phyloP scores from a whole-genome alignment of 75 land plant species.

The Picea sitchensis region DNA sequence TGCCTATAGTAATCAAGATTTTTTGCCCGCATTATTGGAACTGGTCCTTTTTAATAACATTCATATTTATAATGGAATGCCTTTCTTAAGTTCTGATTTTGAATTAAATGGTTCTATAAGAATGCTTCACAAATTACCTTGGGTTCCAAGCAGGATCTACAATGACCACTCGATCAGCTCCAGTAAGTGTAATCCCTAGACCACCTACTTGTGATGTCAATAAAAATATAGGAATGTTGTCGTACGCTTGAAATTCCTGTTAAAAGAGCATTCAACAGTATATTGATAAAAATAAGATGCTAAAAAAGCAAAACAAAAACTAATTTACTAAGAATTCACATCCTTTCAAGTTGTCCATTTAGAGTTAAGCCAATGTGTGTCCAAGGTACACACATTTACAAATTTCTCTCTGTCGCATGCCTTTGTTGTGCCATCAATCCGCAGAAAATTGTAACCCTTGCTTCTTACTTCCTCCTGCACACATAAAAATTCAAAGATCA shows the following conservation, averaged over 20 bases:
- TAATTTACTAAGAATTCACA: background rate
- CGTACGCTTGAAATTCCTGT: slow-evolving; percentile 91
- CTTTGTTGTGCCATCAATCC: slow-evolving; percentile 98
- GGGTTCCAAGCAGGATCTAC: slow-evolving; percentile 99
- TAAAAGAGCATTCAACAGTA: background rate
- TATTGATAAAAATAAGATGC: background rate
- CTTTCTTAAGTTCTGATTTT: background rate
- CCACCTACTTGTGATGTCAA: slow-evolving; percentile 99
- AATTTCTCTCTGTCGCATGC: slow-evolving; percentile 67
- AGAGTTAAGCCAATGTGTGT: background rate
- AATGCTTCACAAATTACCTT: slow-evolving; percentile 36
- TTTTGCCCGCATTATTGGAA: background rate
- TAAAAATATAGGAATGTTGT: slow-evolving; percentile 71
- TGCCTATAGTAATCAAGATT: background rate
- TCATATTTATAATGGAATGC: background rate
- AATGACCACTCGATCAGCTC: slow-evolving; percentile 97
- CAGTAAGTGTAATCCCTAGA: slow-evolving; percentile 93
- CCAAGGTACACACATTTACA: slow-evolving; percentile 58
- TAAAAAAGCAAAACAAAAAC: background rate
- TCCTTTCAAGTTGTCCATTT: background rate
- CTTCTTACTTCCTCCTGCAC: slow-evolving; percentile 62
- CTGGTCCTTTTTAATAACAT: background rate
- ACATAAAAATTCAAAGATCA: background rate
- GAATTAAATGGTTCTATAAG: background rate
- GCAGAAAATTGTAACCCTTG: slow-evolving; percentile 57